Conservation (phyloP, 2,329 filamentous ascomycete genomes). For the Colletotrichum liaoningense region DNA sequence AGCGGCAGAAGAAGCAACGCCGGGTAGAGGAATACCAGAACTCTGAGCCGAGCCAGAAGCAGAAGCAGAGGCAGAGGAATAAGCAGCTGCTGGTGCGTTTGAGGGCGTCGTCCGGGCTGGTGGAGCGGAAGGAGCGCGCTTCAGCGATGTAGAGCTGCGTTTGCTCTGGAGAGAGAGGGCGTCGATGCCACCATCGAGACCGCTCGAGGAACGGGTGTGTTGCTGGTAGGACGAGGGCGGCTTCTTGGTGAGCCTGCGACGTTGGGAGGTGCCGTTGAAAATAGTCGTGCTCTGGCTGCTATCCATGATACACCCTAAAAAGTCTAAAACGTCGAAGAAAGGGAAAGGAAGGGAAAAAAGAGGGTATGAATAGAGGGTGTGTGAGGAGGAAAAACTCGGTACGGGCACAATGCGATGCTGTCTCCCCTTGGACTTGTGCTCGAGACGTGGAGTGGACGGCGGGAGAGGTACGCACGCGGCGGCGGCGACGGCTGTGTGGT, state of each 20-base stretch:
- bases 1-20: slow-evolving; percentile 7
- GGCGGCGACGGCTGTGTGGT: background rate
- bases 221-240: slow-evolving; percentile 61
- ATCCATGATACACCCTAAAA: slow-evolving; percentile 56
- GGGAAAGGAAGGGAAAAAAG: slow-evolving; percentile 7
- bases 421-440: slow-evolving; percentile 17
- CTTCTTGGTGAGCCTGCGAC: slow-evolving; percentile 73
- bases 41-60: background rate
- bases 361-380: slow-evolving; percentile 36
- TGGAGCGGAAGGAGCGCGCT: slow-evolving; percentile 70
- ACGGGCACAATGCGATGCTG: slow-evolving; percentile 21
- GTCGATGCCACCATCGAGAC: slow-evolving; percentile 66
- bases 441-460: background rate
- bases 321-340: slow-evolving; percentile 37
- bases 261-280: slow-evolving; percentile 61
- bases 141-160: slow-evolving; percentile 72
- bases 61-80: slow-evolving; percentile 39
- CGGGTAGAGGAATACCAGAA: background rate
- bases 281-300: slow-evolving; percentile 50
- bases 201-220: slow-evolving; percentile 56
- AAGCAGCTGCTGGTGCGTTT: slow-evolving; percentile 50
- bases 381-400: slow-evolving; percentile 34
- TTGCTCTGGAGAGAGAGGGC: slow-evolving; percentile 69
- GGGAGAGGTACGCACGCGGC: background rate
- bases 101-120: slow-evolving; percentile 57